Evolutionary conservation across 352 stramenopile species (phyloP).

Genomic region (Aphanomyces invadans): DNA sequence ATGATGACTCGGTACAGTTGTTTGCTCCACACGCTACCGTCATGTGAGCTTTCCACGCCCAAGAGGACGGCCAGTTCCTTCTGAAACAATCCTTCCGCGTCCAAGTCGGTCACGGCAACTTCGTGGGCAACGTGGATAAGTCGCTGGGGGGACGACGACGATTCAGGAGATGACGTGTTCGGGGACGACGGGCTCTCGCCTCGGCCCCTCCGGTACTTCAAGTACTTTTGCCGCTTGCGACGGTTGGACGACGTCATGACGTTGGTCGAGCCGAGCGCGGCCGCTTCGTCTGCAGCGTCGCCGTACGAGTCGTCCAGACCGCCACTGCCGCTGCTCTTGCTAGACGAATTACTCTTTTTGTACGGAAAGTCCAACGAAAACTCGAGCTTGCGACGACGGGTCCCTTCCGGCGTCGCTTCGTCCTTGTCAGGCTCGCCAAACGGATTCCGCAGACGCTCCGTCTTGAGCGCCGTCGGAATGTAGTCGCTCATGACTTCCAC

Average conservation of each 20-base stretch:
- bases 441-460: slow-evolving; percentile 78
- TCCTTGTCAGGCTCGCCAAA: slow-evolving; percentile 74
- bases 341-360: slow-evolving; percentile 73
- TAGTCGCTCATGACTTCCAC: slow-evolving; percentile 88
- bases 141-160: slow-evolving; percentile 52
- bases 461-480: slow-evolving; percentile 78
- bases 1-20: slow-evolving; percentile 69
- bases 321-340: slow-evolving; percentile 33
- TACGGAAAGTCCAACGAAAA: slow-evolving; percentile 85
- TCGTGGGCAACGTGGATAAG: slow-evolving; percentile 36
- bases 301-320: slow-evolving; percentile 22
- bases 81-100: slow-evolving; percentile 72
- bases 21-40: slow-evolving; percentile 42
- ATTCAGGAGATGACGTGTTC: slow-evolving; percentile 48
- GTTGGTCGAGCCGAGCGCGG: slow-evolving; percentile 60
- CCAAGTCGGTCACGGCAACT: slow-evolving; percentile 41
- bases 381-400: slow-evolving; percentile 65
- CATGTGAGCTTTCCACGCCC: slow-evolving; percentile 62
- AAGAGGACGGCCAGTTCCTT: slow-evolving; percentile 66
- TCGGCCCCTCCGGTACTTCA: slow-evolving; percentile 66
- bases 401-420: slow-evolving; percentile 65
- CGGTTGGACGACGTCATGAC: slow-evolving; percentile 77
- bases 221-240: slow-evolving; percentile 63
- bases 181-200: slow-evolving; percentile 65
- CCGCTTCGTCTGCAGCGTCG: slow-evolving; percentile 79